Conservation (phyloP, 192 early-diverging fungal genomes). For the Podila epigama region DNA sequence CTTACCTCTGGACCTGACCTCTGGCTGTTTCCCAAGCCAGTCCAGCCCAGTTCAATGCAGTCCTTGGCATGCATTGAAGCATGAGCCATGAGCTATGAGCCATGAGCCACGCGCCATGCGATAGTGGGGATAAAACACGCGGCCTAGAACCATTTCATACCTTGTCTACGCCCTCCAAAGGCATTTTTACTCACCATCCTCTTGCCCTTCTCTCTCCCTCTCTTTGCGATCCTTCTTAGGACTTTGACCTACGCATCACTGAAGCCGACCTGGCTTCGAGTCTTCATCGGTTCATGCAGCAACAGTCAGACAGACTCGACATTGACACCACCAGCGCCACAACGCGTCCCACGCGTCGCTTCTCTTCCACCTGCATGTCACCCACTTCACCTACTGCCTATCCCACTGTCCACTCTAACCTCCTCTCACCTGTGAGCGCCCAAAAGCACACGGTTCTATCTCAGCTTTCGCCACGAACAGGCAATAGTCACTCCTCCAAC, state of each 20-base stretch:
- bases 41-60: too few species aligned
- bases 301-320: not conserved
- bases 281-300: conserved; percentile 34
- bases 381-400: not conserved
- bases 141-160: too few species aligned
- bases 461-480: not conserved
- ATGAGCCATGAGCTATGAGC: too few species aligned
- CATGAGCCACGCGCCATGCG: too few species aligned
- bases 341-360: not conserved
- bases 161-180: not conserved
- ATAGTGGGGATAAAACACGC: too few species aligned
- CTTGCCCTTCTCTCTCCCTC: not conserved
- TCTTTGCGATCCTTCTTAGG: conserved; percentile 10
- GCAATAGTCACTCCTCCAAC: conserved; percentile 11
- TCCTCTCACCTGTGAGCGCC: not conserved
- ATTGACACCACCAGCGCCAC: not conserved
- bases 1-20: too few species aligned
- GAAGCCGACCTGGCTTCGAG: conserved; percentile 50
- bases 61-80: too few species aligned
- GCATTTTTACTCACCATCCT: not conserved
- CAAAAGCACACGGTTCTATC: not conserved
- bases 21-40: too few species aligned
- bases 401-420: too few species aligned
- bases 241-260: conserved; percentile 53
- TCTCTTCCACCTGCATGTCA: not conserved